Conservation (phyloP, 2,329 filamentous ascomycete genomes). For the Ceratocystis lukuohia region DNA sequence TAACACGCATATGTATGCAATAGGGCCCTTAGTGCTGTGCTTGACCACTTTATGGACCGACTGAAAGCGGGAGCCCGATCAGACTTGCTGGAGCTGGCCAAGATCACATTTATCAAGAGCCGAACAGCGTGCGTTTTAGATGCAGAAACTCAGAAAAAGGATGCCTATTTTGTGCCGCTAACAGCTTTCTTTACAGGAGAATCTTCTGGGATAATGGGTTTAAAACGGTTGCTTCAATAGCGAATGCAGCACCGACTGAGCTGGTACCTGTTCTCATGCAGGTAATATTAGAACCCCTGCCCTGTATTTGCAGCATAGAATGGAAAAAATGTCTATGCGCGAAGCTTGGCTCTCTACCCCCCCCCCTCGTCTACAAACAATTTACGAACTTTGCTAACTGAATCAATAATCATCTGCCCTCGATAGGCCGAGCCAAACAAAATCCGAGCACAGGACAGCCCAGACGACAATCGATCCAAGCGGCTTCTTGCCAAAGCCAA, state of each 20-base stretch:
- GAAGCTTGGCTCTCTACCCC: neutral
- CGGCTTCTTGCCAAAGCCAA: constrained; percentile 55
- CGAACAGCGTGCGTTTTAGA: constrained; percentile 45
- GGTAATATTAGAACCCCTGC: constrained; percentile 29
- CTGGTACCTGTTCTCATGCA: constrained; percentile 60
- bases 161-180: neutral
- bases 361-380: no score
- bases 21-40: constrained; percentile 53
- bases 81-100: constrained; percentile 56
- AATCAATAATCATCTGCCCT: neutral
- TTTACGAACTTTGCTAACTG: neutral
- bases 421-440: constrained; percentile 55
- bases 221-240: constrained; percentile 51
- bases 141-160: neutral
- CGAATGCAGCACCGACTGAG: constrained; percentile 54
- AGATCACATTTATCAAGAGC: constrained; percentile 64
- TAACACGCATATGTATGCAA: neutral
- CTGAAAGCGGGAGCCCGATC: constrained; percentile 57
- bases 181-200: constrained; percentile 26
- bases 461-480: constrained; percentile 46
- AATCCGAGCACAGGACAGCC: constrained; percentile 37
- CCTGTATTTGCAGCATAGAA: neutral
- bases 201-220: constrained; percentile 68
- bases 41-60: constrained; percentile 64
- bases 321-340: neutral